Base-by-base conservation (phyloP, 2,329 filamentous ascomycete genomes). In the Lecanosticta acicola region DNA sequence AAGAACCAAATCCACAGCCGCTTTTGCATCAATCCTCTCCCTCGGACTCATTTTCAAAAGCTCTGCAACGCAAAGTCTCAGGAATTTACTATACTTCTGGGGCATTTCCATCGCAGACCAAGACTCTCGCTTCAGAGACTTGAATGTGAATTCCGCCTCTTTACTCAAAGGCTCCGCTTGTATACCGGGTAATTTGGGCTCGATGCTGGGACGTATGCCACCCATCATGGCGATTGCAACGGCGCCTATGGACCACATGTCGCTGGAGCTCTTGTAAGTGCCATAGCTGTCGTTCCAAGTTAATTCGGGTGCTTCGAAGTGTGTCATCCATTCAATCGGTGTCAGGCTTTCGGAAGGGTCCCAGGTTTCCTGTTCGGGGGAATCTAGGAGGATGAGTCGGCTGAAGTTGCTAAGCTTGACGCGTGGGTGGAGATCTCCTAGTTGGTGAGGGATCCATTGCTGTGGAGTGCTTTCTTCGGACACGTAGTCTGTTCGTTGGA, bases 191-290 rank as follows among this genome's bases (percentile, higher is more conserved):
- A 38, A 13, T 16, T 5, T 38, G n/a, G 35, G 35, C 4, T 16
- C 35, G 14, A 38, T 17, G 35, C 20, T 21, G 5, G 18, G 11
- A 21, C 16, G 29, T 17, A 51, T 41, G 39, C 48, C 45, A 4
- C 51, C 42, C 51, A 50, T 53, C 29, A 53, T 45, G 2, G 42
- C 45, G 13, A 53, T 37, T 9, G 34, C 41, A 8, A 53, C 44
- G n/a, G 45, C 51, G 5, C 41, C 45, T 32, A 53, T 42, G 8
- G 41, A 43, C 51, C 51, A 50, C 4, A 54, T 20, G 33, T 54
- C 51, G 20, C 38, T 36, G 16, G 39, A 40, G 24, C 37, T 43
- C 14, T 42, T 38, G 20, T 39, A 29, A 19, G 41, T 37, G 13
- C 10, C 18, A 13, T 39, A 13, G 16, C 29, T 9, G 18, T 36